These are phyloP conservation scores for Pythium apleroticum DNA, from an alignment of 352 stramenopile genomes.

Conservation along the genomic window DNA sequence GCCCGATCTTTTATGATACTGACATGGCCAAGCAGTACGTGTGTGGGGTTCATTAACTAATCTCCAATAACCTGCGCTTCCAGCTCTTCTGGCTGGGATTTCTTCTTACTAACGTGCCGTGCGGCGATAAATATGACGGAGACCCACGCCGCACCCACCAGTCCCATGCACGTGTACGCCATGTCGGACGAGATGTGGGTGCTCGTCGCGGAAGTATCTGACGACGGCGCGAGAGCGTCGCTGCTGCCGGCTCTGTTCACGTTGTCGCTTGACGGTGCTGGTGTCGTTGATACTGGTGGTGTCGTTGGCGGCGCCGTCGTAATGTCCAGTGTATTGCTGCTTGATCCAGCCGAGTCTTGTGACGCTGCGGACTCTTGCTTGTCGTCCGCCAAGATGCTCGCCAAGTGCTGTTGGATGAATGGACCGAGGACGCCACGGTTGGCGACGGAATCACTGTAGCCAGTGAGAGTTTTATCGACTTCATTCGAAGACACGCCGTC, in stretches of 20 bases:
- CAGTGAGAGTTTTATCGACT: constrained; percentile 9
- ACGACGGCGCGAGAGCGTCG: not conserved
- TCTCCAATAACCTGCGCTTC: not conserved
- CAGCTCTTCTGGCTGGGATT: not conserved
- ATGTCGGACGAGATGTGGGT: constrained; percentile 19
- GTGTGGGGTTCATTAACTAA: not conserved
- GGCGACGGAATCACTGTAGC: constrained; percentile 35
- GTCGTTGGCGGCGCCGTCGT: not conserved
- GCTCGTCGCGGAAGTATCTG: not conserved
- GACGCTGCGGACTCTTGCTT: not conserved
- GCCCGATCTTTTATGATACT: constrained; percentile 38
- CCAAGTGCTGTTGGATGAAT: constrained; percentile 52
- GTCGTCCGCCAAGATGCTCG: constrained; percentile 21
- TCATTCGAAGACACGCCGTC: constrained; percentile 10
- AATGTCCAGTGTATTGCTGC: not conserved
- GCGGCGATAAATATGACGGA: constrained; percentile 55
- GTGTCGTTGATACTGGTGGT: not conserved
- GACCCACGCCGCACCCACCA: constrained; percentile 45
- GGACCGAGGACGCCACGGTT: constrained; percentile 56
- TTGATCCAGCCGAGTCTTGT: not conserved
- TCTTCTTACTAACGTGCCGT: constrained; percentile 27
- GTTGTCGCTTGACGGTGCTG: not conserved
- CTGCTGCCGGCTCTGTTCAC: not conserved
- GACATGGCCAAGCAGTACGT: not conserved
- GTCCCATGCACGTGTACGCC: constrained; percentile 55